Evolutionary conservation across 2,329 filamentous ascomycete genomes (phyloP), one percentile per base, ranked within the genome.

Genomic region (Sporothrix humicola): DNA sequence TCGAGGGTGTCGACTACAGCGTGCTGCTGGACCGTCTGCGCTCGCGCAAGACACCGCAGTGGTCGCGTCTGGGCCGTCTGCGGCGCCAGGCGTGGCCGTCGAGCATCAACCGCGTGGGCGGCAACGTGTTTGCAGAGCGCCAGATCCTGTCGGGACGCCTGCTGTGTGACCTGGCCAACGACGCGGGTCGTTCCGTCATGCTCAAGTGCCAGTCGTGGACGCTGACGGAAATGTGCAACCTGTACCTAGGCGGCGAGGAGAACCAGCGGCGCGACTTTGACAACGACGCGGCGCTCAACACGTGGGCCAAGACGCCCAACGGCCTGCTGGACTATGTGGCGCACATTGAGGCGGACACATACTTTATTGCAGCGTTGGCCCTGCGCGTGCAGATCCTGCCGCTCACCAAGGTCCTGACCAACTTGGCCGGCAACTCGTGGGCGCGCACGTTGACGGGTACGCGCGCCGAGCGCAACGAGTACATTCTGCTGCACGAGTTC

Each of bases 181-280:
- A 99, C 78, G 93, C 97, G 79, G 96, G 96, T 81, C 98, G 98
- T 85, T 98, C 95, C 12, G 89, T 94, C 77, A 98, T 98, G 95
- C 91, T 89, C 78, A 97, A 97, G 83, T 99, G 96, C 81, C 95
- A 98, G 82, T 97, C 95, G 2, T 99, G 96, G 96, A 97, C 93
- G 81, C 86, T 99, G 81, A 97, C 95, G 1, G 96, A 99, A 82
- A 99, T 99, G 95, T 97, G 94, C 81, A 93, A 91, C 76, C 87
- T 98, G 17, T 97, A 98, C 77, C 90, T 99, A 5, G 87, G 61
- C 23, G 68, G 65, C 68, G 54, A 59, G n/a, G 89, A 89, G 73
- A 91, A 91, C 79, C 86, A 86, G 58, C 92, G 96, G 58, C 89
- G 91, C 72, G 96, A 99, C 52, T 84, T 99, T 46, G 95, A 99